phyloP scores from a whole-genome alignment of 1,284 basidiomycete genomes.

The Cronartium quercuum region DNA sequence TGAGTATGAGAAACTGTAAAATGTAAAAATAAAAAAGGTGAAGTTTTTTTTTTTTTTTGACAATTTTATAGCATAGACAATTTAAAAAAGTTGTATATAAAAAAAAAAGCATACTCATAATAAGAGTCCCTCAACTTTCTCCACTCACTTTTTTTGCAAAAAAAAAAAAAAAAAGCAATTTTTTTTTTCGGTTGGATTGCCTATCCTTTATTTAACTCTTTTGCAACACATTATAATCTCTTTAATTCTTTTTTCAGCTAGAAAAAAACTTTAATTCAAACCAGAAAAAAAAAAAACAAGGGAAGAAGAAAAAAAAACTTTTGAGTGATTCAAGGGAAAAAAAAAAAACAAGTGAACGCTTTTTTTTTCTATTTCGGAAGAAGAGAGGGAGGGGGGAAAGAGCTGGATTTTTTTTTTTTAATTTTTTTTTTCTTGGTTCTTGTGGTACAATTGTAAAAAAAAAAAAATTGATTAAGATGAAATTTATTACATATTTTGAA shows the following conservation, averaged over 20 bases:
- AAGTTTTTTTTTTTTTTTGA: too few relatives aligned
- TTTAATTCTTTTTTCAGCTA: not conserved
- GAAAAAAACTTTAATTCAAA: not conserved
- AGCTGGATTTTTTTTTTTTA: not conserved
- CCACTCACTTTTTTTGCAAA: too few relatives aligned
- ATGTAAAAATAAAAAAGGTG: too few relatives aligned
- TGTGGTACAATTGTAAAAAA: not conserved
- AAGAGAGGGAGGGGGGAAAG: not conserved
- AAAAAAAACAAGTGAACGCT: not conserved
- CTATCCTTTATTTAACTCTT: not conserved
- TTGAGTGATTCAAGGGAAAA: not conserved
- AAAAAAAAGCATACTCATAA: too few relatives aligned
- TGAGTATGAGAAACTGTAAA: too few relatives aligned
- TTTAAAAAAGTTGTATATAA: too few relatives aligned
- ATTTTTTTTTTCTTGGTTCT: not conserved
- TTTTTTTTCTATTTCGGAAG: not conserved
- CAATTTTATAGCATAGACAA: too few relatives aligned
- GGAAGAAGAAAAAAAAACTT: too few relatives aligned
- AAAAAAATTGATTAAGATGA: not conserved
- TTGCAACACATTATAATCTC: not conserved
- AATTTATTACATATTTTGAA: not conserved
- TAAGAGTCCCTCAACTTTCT: too few relatives aligned
- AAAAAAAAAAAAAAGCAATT: not conserved
- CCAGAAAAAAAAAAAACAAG: too few relatives aligned
- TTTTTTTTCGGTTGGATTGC: not conserved